These are phyloP conservation scores for Dothideomycetidae sp. DNA, from an alignment of 2,329 filamentous ascomycete genomes.

Conservation along the genomic window DNA sequence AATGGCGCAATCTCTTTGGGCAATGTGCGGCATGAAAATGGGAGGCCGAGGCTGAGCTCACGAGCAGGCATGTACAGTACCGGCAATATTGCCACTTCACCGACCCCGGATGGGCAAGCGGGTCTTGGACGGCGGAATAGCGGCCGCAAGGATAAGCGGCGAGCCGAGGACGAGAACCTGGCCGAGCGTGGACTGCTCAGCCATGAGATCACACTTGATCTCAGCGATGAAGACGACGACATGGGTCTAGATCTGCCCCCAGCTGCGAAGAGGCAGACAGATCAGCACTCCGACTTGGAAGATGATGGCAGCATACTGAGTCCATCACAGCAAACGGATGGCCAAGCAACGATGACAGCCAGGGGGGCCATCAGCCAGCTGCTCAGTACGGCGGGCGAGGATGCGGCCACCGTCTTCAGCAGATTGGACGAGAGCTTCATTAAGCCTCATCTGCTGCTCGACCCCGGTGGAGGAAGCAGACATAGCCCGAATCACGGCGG, in stretches of 20 bases:
- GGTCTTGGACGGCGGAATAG: constrained; percentile 39
- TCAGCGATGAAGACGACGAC: constrained; percentile 35
- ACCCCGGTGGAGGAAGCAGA: constrained; percentile 34
- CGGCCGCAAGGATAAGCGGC: constrained; percentile 28
- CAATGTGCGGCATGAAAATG: constrained; percentile 27
- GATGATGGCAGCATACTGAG: constrained; percentile 8
- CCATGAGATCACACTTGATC: constrained; percentile 26
- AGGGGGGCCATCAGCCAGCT: constrained; percentile 66
- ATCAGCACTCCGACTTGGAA: constrained; percentile 9
- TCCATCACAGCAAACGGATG: constrained; percentile 11
- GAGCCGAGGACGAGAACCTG: constrained; percentile 29
- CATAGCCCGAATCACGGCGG: no score
- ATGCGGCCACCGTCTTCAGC: constrained; percentile 78
- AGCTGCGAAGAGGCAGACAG: constrained; percentile 32
- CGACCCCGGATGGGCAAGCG: constrained; percentile 27
- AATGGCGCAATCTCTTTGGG: constrained; percentile 44
- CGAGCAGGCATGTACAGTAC: constrained; percentile 46
- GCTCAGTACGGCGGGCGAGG: constrained; percentile 61
- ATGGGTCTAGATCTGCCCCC: constrained; percentile 48
- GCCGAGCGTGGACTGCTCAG: constrained; percentile 42
- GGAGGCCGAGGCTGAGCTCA: constrained; percentile 21
- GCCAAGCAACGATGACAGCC: constrained; percentile 41
- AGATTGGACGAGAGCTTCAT: constrained; percentile 94
- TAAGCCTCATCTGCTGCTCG: constrained; percentile 77
- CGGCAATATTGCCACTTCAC: constrained; percentile 39